phyloP scores from a whole-genome alignment of 495 filamentous ascomycete species.

The Neurospora sublineolata region DNA sequence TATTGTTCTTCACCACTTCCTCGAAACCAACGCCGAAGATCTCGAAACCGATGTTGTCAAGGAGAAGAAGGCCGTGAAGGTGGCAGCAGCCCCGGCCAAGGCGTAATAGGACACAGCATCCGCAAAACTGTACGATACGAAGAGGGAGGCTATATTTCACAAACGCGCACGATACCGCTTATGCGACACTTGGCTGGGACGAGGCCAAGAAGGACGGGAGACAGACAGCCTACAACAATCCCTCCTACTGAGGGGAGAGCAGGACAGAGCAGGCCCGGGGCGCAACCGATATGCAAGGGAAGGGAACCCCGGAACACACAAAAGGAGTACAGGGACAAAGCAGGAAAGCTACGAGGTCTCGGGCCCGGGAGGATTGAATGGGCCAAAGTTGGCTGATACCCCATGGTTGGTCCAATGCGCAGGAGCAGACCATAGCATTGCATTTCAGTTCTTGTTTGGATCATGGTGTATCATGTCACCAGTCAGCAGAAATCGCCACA shows the following conservation, averaged over 20 bases:
- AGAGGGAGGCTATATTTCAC: neutral
- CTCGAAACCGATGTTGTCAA: slow-evolving; percentile 40
- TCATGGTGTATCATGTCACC: neutral
- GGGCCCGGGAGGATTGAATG: neutral
- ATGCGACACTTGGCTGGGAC: neutral
- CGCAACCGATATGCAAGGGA: neutral
- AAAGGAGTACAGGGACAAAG: neutral
- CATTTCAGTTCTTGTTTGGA: neutral
- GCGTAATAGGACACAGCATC: slow-evolving; percentile 5
- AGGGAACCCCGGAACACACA: neutral
- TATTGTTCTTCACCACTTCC: slow-evolving; percentile 91
- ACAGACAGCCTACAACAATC: neutral
- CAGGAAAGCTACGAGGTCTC: neutral
- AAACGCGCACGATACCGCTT: neutral
- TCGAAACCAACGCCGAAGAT: slow-evolving; percentile 81
- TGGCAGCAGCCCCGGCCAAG: slow-evolving; percentile 28
- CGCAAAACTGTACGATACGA: slow-evolving; percentile 11
- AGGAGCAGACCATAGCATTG: neutral
- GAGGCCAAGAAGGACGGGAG: neutral
- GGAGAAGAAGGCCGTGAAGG: slow-evolving; percentile 49
- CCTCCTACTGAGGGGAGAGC: neutral
- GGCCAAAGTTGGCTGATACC: neutral
- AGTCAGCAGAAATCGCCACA: neutral
- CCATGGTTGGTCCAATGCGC: neutral
- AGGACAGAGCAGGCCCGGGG: neutral